Base-by-base conservation (phyloP, 2,329 filamentous ascomycete genomes). In the Botryotinia narcissicola region DNA sequence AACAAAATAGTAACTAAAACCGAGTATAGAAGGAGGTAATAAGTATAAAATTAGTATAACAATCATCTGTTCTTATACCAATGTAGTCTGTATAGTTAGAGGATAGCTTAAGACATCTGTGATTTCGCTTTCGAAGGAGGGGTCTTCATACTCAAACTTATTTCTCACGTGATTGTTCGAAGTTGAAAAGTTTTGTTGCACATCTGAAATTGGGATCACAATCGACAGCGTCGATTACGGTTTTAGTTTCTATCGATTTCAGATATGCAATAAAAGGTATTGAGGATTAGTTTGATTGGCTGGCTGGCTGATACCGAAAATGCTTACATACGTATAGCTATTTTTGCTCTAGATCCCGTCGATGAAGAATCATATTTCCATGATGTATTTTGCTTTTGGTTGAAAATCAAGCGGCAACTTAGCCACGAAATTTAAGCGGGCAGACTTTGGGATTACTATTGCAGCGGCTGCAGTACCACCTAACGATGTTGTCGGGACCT, bases 361-460 rank as follows among this genome's bases (percentile, higher is more conserved):
- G 25, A 10, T 5, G 10, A 4, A 12, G 9, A n/a, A 51, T n/a
- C 0, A 51, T 51, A 6, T 1, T 51, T 51, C 1, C 48, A 51
- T n/a, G 48, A n/a, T n/a, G 25, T n/a, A 12, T 25, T 25, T 48
- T 25, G 9, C 14, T 48, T 25, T 48, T 4, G 46, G 12, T 51
- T 44, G 25, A 2, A 16, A 14, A 54, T 54, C 2, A 1, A 8
- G 14, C 6, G 14, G 25, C 5, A 54, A n/a, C 29, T 6, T 16
- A 3, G n/a, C 7, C 12, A 54, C 7, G 4, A 0, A 6, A 2
- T n/a, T 16, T 3, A 2, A n/a, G 14, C 12, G 25, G 51, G 0
- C 44, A 7, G 7, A 20, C 44, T 20, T 3, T 46, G 18, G 44
- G 44, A 7, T 46, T 46, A 20, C 6, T 46, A 46, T 7, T 46